Evolutionary conservation across 495 filamentous ascomycete species (phyloP).

Genomic region (Aspergillus sclerotioniger): DNA sequence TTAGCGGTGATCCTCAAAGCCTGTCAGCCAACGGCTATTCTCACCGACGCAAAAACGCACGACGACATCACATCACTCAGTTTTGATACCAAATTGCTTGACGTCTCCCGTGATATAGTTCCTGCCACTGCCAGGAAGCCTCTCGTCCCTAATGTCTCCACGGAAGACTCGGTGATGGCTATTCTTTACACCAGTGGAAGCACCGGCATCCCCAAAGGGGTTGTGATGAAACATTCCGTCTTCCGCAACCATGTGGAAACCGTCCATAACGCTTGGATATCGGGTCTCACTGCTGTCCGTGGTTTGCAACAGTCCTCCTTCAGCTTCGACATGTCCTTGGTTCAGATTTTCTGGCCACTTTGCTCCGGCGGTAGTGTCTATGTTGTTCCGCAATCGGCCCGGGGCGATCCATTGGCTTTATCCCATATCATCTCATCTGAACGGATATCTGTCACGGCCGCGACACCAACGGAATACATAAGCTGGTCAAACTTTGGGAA

Average conservation of each 20-base stretch:
- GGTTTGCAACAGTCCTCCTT: conserved; percentile 34
- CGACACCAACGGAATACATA: conserved; percentile 41
- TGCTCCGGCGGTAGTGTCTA: conserved; percentile 23
- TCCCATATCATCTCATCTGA: conserved; percentile 30
- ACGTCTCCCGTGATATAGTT: background rate
- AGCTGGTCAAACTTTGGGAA: conserved; percentile 29
- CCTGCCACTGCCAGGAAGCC: background rate
- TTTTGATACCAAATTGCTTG: background rate
- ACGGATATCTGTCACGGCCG: conserved; percentile 33
- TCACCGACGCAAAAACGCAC: background rate
- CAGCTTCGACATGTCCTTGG: conserved; percentile 27
- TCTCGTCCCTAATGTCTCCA: conserved; percentile 8
- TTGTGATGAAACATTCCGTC: conserved; percentile 26
- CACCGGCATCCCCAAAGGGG: conserved; percentile 36
- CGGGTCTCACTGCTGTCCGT: conserved; percentile 18
- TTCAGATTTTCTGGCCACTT: conserved; percentile 24
- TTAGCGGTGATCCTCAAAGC: conserved; percentile 27
- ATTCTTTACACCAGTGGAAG: conserved; percentile 43
- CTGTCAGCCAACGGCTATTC: conserved; percentile 20
- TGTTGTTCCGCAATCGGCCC: background rate
- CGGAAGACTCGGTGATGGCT: background rate
- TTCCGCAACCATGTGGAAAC: conserved; percentile 31
- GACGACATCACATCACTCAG: background rate
- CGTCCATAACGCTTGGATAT: conserved; percentile 25
- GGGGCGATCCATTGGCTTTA: conserved; percentile 10